Evolutionary conservation across 306 rosid genomes (phyloP).

Genomic region (Ormosia emarginata): DNA sequence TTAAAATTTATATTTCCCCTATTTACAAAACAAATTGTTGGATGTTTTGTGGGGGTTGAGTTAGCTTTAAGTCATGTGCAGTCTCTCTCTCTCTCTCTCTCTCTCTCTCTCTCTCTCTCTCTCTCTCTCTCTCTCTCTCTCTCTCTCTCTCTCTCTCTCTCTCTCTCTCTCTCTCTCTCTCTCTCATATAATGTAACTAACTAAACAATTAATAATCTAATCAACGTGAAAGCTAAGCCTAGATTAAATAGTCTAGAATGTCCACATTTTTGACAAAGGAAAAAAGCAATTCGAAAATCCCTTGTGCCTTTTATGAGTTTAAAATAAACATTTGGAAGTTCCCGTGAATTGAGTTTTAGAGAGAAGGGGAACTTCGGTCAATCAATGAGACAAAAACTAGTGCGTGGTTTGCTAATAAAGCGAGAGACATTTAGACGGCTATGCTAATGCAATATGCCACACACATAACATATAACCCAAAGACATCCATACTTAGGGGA

Average conservation of each 20-base stretch:
- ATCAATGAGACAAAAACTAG: conserved; percentile 50
- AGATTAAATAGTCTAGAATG: conserved; percentile 41
- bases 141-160: conserved; percentile 14
- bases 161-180: conserved; percentile 13
- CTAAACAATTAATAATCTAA: conserved; percentile 21
- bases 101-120: conserved; percentile 13
- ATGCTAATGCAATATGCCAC: conserved; percentile 26
- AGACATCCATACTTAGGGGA: conserved; percentile 32
- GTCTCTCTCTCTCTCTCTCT: conserved; percentile 15
- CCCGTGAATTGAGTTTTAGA: conserved; percentile 36
- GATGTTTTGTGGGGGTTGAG: conserved; percentile 47
- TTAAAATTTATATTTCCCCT: conserved; percentile 1
- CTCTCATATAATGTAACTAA: conserved; percentile 11
- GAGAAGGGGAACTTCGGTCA: conserved; percentile 34
- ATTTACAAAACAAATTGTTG: conserved; percentile 16
- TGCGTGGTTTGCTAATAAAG: conserved; percentile 36
- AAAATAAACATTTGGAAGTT: conserved; percentile 30
- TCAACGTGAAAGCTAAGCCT: conserved; percentile 36
- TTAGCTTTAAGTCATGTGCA: conserved; percentile 71
- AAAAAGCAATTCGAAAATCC: conserved; percentile 4
- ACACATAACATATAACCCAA: conserved; percentile 45
- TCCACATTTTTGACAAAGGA: conserved; percentile 1
- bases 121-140: conserved; percentile 18
- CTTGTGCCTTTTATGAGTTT: conserved; percentile 17
- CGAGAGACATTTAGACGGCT: conserved; percentile 41